Evolutionary conservation across 352 stramenopile species (phyloP).

Genomic region (Globisporangium splendens): DNA sequence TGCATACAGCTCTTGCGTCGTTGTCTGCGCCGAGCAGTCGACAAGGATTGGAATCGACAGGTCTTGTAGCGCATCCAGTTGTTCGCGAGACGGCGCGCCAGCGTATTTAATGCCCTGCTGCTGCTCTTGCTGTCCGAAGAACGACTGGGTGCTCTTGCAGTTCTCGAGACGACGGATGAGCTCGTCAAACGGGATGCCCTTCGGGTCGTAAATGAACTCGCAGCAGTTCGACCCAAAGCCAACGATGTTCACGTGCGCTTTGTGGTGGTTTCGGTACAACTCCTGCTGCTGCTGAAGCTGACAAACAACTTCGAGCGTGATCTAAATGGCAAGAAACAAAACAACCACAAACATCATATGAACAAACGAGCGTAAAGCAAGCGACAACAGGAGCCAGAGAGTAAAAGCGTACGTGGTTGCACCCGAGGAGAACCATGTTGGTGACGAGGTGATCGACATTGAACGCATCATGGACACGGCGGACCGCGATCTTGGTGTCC

Average conservation of each 20-base stretch:
- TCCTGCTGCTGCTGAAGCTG: conserved; percentile 62
- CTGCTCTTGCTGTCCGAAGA: conserved; percentile 21
- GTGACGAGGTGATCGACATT: conserved; percentile 75
- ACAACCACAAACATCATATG: not conserved
- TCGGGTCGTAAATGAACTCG: conserved; percentile 50
- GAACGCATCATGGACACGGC: conserved; percentile 76
- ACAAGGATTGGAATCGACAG: conserved; percentile 67
- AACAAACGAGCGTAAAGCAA: not conserved
- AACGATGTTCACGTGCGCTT: conserved; percentile 60
- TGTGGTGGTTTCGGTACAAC: conserved; percentile 66
- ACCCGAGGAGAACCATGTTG: conserved; percentile 68
- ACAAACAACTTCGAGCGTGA: conserved; percentile 53
- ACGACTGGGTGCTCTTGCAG: conserved; percentile 30
- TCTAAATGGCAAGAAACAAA: conserved; percentile 20
- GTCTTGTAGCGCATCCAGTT: conserved; percentile 60
- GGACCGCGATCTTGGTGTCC: conserved; percentile 74
- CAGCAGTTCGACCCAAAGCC: conserved; percentile 66
- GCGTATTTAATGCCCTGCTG: conserved; percentile 16
- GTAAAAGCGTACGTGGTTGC: conserved; percentile 42
- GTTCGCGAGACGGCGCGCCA: conserved; percentile 39
- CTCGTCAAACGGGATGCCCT: conserved; percentile 50
- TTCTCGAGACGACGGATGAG: conserved; percentile 33
- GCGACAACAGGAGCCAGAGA: not conserved
- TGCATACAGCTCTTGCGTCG: conserved; percentile 50
- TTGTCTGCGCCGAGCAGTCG: conserved; percentile 62